Evolutionary conservation across 2,329 filamentous ascomycete species (phyloP), one percentile per base, ranked within the genome.

Genomic region (Huntiella savannae): DNA sequence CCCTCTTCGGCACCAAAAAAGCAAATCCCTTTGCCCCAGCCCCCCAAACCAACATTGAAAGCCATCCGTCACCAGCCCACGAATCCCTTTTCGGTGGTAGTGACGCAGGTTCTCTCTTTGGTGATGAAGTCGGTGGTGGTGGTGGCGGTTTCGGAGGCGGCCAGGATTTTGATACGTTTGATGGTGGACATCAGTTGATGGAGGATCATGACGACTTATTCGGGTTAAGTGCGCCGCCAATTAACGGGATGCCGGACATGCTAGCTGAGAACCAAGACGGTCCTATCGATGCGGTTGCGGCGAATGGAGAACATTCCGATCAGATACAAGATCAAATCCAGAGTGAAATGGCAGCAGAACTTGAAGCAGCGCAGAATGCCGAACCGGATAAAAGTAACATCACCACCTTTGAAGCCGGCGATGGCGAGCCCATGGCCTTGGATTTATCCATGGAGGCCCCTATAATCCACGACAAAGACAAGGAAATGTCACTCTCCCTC

Each of bases 81-180:
- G 72, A 76, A 53, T 93, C 84, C 41, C 66, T 95, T 0, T 95
- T 95, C 56, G 82, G 76, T 8, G 81, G 82, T 1, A 85, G 84
- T 53, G 75, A 77, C 15, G 76, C 73, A 0, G 85, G 86, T 40
- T 93, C 86, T 2, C 67, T 98, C 1, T 98, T 96, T 58, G 91
- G 88, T 2, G 86, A 92, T 53, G 79, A 65, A 7, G 62, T 65
- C 11, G 59, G 78, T 61, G 46, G 41, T 61, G 46, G 41, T 5
- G 43, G 34, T 17, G 38, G 41, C 5, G 22, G 22, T 7, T 57
- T 69, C 60, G 52, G 68, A 60, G 52, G 70, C 60, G 32, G 40
- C 5, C 57, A 71, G 17, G 77, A 74, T 4, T 92, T 85, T 58
- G 82, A 73, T 0, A 36, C 42, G 4, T 49, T 49, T 36, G 47